A percentile compares a stretch with the other conserved stretches of the same genome.
Evolutionary conservation across 2,329 filamentous ascomycete genomes (phyloP).

Genomic region (Talaromyces marneffei): DNA sequence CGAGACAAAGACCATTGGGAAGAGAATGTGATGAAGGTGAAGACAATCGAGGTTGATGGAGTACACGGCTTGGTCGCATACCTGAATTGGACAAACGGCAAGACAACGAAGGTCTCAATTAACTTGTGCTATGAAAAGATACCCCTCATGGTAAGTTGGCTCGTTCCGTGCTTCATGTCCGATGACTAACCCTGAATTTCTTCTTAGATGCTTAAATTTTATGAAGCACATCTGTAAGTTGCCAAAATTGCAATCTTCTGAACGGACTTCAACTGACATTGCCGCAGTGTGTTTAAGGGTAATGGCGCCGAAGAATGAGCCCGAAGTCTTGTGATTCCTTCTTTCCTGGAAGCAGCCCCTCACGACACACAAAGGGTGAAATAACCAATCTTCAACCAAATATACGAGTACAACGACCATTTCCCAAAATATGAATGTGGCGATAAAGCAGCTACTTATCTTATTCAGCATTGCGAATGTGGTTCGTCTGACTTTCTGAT

Average conservation of each 20-base stretch:
- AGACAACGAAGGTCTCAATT: conserved; percentile 38
- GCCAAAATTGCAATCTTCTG: not conserved
- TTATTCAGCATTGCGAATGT: conserved; percentile 1
- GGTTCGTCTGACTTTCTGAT: not conserved
- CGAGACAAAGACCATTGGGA: conserved; percentile 41
- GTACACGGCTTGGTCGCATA: conserved; percentile 7
- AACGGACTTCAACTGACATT: not conserved
- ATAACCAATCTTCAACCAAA: not conserved
- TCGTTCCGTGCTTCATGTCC: not conserved
- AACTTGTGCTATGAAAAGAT: conserved; percentile 39
- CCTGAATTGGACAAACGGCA: conserved; percentile 40
- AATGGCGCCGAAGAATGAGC: not conserved
- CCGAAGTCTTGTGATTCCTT: not conserved
- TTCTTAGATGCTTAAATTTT: conserved; percentile 44
- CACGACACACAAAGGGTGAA: not conserved
- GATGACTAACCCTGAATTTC: conserved; percentile 15
- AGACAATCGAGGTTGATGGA: conserved; percentile 38
- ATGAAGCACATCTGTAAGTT: conserved; percentile 44
- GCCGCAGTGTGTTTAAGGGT: conserved; percentile 5
- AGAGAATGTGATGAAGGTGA: conserved; percentile 34
- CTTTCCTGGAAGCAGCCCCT: not conserved
- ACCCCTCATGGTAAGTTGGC: conserved; percentile 33
- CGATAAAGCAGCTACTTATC: not conserved
- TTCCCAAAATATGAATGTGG: not conserved
- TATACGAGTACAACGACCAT: not conserved